Base-by-base conservation (phyloP, 805 yeast genomes). In the Hanseniaspora osmophila region DNA sequence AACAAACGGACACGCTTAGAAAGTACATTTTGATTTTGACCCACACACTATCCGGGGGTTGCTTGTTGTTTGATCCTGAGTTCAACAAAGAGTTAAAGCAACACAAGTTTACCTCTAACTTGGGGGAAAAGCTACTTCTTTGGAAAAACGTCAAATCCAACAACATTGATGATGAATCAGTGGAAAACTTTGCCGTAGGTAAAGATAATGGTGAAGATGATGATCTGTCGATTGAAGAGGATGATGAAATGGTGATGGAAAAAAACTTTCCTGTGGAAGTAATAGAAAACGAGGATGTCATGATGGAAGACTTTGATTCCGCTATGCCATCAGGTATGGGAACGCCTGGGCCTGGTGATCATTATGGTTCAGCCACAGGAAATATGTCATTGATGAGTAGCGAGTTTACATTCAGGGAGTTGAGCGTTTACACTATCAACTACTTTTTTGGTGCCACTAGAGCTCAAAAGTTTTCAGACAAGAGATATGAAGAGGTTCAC, bases 41-140 rank as follows among this genome's bases (percentile, higher is more conserved):
- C 0, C 76, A 78, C 48, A 64, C 77, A 0, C 51, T 81, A 3
- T 75, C 88, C 38, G 95, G 96, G 22, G 65, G 77, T 9, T 73
- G 94, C 32, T 68, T 73, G 40, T 63, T 87, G 33, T 75, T 84
- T 53, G 95, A 86, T 56, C 84, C 94, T 0, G 76, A 78, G 12
- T 81, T 68, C 52, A 68, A 71, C 40, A 75, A 69, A 39, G 69
- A 35, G 18, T 15, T 35, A 18, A 35, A 35, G 15, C 11, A 35
- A 10, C 38, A 35, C 16, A 17, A 35, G 18, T 68, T 40, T 65
- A 49, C 30, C 53, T 51, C 6, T 40, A 48, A 6, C 3, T 43
- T 6, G 52, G 50, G 3, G 45, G 44, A 0, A 40, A 42, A 2
- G 42, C 49, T 13, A 47, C 22, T 10, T 47, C 48, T 29, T 46